Evolutionary conservation across 306 rosid species (phyloP).

Genomic region (Boehmeria nivea): DNA sequence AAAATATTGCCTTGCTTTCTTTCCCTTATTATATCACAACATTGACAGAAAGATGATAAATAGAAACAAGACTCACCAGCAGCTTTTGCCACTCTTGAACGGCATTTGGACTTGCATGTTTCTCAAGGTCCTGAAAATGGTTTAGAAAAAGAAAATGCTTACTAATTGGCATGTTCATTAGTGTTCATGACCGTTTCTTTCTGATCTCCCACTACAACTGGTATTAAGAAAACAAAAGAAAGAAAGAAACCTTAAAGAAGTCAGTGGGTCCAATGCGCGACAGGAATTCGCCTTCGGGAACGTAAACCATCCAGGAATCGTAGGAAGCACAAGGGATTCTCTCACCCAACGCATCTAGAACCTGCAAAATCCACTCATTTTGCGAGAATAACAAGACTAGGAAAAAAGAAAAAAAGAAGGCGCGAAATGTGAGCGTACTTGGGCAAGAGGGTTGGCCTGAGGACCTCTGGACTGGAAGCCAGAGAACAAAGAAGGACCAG

Average conservation of each 20-base stretch:
- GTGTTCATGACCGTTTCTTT: no score
- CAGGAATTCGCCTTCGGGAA: conserved; percentile 84
- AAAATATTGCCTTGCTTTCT: no score
- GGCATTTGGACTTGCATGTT: conserved; percentile 69
- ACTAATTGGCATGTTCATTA: neutral
- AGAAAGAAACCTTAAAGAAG: no score
- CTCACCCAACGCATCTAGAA: conserved; percentile 81
- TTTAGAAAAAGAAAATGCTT: neutral
- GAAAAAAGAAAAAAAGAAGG: no score
- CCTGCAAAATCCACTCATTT: conserved; percentile 25
- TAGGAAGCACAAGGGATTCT: conserved; percentile 69
- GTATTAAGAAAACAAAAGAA: no score
- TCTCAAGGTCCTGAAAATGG: conserved; percentile 66
- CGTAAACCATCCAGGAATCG: conserved; percentile 93
- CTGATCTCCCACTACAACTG: no score
- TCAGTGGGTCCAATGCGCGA: conserved; percentile 94
- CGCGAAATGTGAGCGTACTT: conserved; percentile 28
- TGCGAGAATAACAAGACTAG: neutral
- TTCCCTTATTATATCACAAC: no score
- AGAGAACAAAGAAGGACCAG: conserved; percentile 84
- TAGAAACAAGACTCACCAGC: conserved; percentile 59
- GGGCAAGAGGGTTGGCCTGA: conserved; percentile 88
- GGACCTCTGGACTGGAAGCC: conserved; percentile 91
- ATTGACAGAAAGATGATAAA: neutral
- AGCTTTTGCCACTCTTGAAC: conserved; percentile 82